Evolutionary conservation across 345 rosid genomes (phyloP).

Genomic region (Salix suchowensis): DNA sequence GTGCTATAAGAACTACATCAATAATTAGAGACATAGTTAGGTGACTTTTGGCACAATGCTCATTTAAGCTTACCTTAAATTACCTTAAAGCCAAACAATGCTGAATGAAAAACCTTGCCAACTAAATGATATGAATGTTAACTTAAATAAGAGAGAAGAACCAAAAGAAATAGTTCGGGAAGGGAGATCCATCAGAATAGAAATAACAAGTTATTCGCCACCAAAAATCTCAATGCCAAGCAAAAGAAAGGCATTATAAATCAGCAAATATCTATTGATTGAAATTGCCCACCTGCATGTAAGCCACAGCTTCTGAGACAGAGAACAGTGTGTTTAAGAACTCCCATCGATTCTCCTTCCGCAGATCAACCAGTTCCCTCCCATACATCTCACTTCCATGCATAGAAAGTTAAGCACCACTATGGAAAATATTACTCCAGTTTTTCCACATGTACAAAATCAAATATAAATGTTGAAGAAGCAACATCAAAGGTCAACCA

Average conservation of each 20-base stretch:
- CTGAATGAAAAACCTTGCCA: not conserved
- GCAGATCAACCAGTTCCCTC: slow-evolving; percentile 88
- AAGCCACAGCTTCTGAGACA: slow-evolving; percentile 94
- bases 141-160: not conserved
- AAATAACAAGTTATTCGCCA: not conserved
- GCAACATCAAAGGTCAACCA: not conserved
- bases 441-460: slow-evolving; percentile 17
- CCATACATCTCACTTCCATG: slow-evolving; percentile 84
- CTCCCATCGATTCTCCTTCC: slow-evolving; percentile 87
- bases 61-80: not conserved
- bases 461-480: slow-evolving; percentile 4
- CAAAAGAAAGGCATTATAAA: not conserved
- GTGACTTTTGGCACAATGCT: not conserved
- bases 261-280: not conserved
- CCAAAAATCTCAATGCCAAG: not conserved
- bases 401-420: slow-evolving; percentile 39
- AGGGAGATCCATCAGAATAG: not conserved
- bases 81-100: not conserved
- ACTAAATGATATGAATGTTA: not conserved
- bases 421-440: slow-evolving; percentile 27
- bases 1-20: not conserved
- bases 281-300: slow-evolving; percentile 60
- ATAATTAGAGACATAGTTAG: not conserved
- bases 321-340: slow-evolving; percentile 91
- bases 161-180: not conserved